Conservation (phyloP, 2,329 filamentous ascomycete genomes). For the Aureobasidium lini region DNA sequence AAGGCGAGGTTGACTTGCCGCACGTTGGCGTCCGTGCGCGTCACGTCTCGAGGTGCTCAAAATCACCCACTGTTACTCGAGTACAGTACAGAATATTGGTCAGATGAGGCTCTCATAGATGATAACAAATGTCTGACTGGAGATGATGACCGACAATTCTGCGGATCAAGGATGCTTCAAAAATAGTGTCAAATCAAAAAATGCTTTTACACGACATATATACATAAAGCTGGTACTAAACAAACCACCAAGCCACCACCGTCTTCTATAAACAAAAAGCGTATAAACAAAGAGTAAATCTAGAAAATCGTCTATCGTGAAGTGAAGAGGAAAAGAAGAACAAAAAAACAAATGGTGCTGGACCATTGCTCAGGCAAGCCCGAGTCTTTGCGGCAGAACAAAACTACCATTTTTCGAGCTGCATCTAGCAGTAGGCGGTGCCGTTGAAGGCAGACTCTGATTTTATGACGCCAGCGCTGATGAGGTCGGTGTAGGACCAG, state of each 20-base stretch:
- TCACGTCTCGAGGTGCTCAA: too few species aligned
- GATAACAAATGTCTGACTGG: too few species aligned
- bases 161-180: too few species aligned
- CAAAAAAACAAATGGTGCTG: not conserved
- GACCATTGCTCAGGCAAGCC: too few species aligned
- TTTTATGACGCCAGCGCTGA: constrained; percentile 13
- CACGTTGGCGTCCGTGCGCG: too few species aligned
- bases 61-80: too few species aligned
- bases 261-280: not conserved
- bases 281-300: not conserved
- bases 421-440: constrained; percentile 14
- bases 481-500: constrained; percentile 16
- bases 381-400: too few species aligned
- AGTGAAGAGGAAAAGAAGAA: not conserved
- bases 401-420: not conserved
- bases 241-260: not conserved
- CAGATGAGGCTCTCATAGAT: too few species aligned
- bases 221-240: not conserved
- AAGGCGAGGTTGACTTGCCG: too few species aligned
- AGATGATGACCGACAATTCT: too few species aligned
- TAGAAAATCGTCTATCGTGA: not conserved
- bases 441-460: constrained; percentile 12
- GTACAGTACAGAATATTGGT: too few species aligned
- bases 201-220: not conserved
- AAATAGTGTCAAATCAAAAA: too few species aligned